Base-by-base conservation (phyloP, 495 filamentous ascomycete species). In the Daldinia concentrica region DNA sequence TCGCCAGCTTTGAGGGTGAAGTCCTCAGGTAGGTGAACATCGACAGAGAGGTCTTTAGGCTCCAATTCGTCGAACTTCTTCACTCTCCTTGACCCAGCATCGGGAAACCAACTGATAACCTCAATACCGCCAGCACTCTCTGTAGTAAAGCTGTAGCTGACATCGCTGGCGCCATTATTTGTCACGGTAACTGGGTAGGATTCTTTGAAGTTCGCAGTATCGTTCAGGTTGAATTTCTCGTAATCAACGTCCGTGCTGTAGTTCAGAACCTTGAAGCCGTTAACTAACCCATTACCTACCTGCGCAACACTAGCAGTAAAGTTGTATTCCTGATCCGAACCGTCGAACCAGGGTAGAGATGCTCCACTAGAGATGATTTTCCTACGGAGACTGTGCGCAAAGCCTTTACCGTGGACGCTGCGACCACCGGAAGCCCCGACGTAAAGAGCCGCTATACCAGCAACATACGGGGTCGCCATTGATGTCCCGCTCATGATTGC, bases 391-490 rank as follows among this genome's bases (percentile, higher is more conserved):
- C 43, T 48, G 3, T 48, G n/a, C 8, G 43, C 43, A 9, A 48
- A 48, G 6, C 17, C 43, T 48, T 48, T 48, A 22, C 43, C 43
- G n/a, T 82, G 72, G 15, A 72, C 69, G 12, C 70, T 63, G 14
- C 77, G 72, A 1, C 79, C 74, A 17, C 79, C 79, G 37, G 65
- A 61, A 12, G 74, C 67, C 2, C 72, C 77, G 54, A 82, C 76
- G 27, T 81, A 73, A 11, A 84, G 79, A 37, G 82, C 82, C 52
- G 82, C 77, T 27, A 81, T 63, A 24, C 82, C 82, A 27, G 82
- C 81, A 8, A 82, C 75, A 61, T 82, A 86, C 14, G 83, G 82
- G n/a, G 83, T 75, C 6, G 84, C 79, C 83, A 84, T 85, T 0
- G 82, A 84, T 1, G 83, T 85, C 55, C 83, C 83, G 54, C 71